phyloP scores from a whole-genome alignment of 164 flowering plant species.

The Warburgia ugandensis region DNA sequence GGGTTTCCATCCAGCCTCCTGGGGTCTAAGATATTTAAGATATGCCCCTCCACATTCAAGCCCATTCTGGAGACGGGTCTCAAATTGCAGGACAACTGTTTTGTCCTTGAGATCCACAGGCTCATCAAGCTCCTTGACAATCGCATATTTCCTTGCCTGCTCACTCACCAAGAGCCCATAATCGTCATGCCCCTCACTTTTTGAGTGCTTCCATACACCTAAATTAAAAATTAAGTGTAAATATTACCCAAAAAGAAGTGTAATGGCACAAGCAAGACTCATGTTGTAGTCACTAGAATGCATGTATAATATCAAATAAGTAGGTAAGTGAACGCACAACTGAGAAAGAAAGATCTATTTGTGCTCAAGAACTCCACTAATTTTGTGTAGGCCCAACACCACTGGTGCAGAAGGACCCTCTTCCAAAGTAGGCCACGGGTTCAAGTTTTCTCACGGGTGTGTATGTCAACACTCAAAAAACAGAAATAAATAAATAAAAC shows the following conservation, averaged over 20 bases:
- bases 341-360: no score
- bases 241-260: neutral
- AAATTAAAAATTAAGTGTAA: conserved; percentile 3
- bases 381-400: no score
- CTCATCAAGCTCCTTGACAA: conserved; percentile 78
- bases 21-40: conserved; percentile 90
- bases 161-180: conserved; percentile 96
- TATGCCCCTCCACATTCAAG: conserved; percentile 99
- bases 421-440: no score
- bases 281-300: neutral
- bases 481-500: no score
- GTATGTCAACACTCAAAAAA: no score
- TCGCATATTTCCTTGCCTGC: conserved; percentile 85
- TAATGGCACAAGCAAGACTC: neutral
- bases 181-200: conserved; percentile 98
- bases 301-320: no score
- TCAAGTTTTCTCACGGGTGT: no score
- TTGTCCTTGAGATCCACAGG: conserved; percentile 60
- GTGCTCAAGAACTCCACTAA: no score
- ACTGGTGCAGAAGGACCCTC: no score
- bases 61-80: conserved; percentile 83
- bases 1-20: conserved; percentile 88
- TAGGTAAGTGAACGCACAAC: no score
- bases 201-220: conserved; percentile 93
- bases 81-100: conserved; percentile 77